A percentile compares a stretch with the other conserved stretches of the same genome.
Evolutionary conservation across 116 monocot species (phyloP).

Genomic region (Iris pallida): DNA sequence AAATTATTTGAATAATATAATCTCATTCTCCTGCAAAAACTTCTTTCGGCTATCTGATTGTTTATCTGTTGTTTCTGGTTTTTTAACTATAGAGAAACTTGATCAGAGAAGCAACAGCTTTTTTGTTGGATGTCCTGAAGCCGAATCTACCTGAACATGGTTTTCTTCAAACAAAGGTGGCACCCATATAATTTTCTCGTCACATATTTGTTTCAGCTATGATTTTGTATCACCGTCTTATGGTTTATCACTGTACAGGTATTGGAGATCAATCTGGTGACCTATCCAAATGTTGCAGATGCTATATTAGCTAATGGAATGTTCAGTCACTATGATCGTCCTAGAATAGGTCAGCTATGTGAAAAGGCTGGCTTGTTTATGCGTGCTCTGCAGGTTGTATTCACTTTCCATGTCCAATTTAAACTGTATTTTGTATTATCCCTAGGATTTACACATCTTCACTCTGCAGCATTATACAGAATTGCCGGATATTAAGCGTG

Average conservation of each 20-base stretch:
- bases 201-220: background rate
- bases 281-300: conserved; percentile 99
- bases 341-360: conserved; percentile 94
- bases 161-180: conserved; percentile 97
- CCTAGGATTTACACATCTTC: background rate
- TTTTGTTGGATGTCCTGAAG: conserved; percentile 96
- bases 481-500: conserved; percentile 97
- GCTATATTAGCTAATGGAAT: conserved; percentile 99
- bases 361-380: conserved; percentile 95
- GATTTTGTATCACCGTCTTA: conserved; percentile 6
- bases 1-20: background rate
- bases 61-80: conserved; percentile 1
- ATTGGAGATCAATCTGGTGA: conserved; percentile 97
- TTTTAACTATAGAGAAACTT: conserved; percentile 71
- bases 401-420: background rate
- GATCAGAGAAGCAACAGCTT: conserved; percentile 97
- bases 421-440: background rate
- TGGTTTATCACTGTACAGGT: conserved; percentile 43
- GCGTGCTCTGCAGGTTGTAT: conserved; percentile 89
- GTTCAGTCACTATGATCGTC: conserved; percentile 99
- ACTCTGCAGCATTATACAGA: conserved; percentile 86
- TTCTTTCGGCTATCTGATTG: background rate
- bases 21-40: background rate
- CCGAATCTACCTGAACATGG: conserved; percentile 95
- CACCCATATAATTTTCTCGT: background rate